A percentile compares a stretch with the other conserved stretches of the same genome.
Conservation (phyloP, 805 yeast species). For the Candida nanaspora region DNA sequence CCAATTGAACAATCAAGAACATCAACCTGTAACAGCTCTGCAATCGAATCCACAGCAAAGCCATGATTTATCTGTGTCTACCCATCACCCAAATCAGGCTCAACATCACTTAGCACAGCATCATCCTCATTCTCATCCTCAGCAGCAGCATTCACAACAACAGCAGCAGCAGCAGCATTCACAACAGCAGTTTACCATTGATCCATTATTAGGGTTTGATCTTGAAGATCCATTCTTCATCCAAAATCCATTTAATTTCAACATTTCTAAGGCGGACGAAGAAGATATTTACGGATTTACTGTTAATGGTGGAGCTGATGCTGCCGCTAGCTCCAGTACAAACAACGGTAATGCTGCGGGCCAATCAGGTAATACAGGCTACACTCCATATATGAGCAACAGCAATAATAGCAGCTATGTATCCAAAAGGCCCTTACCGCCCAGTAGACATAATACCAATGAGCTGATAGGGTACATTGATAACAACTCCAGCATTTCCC, state of each 20-base stretch:
- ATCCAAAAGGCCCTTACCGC: background rate
- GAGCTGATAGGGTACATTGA: background rate
- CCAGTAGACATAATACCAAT: background rate
- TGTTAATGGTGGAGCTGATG: background rate
- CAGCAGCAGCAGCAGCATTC: conserved; percentile 1
- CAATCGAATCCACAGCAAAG: too few species aligned
- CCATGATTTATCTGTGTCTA: too few species aligned
- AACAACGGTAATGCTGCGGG: background rate
- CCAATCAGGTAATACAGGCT: too few species aligned
- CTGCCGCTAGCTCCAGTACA: background rate
- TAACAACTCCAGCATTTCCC: background rate
- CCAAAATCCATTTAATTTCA: conserved; percentile 40
- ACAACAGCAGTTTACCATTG: conserved; percentile 15
- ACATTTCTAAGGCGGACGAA: conserved; percentile 16
- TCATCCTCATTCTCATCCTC: background rate
- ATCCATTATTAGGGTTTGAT: conserved; percentile 33
- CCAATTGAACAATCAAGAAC: too few species aligned
- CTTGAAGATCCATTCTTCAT: conserved; percentile 46
- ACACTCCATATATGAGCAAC: background rate
- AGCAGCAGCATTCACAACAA: background rate
- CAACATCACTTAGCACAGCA: background rate
- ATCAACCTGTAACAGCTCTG: too few species aligned
- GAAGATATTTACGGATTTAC: background rate
- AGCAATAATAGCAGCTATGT: background rate
- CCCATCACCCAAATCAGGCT: background rate